Base-by-base conservation (phyloP, 1,284 basidiomycete genomes). In the Tilletia setariae region DNA sequence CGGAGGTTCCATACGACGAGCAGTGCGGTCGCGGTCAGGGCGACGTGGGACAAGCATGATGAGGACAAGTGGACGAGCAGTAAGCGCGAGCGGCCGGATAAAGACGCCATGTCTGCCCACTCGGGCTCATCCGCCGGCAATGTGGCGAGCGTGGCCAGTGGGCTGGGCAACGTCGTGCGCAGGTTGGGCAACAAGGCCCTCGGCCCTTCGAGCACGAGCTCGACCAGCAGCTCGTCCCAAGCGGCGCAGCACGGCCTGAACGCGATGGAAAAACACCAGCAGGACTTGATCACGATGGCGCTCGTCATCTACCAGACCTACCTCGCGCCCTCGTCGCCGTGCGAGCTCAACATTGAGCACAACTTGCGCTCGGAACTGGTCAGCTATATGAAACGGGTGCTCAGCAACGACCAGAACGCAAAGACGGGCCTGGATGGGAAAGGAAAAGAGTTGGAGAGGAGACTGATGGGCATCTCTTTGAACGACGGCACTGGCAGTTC, bases 311-410 rank as follows among this genome's bases (percentile, higher is more conserved):
- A 92, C 85, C 91, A 91, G 87, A 94, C 89, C 65, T 98, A 97
- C 80, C 89, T 98, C 35, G 95, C 94, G 0, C 94, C 94, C 0
- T 92, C 93, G 28, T 94, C 92, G 81, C 91, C 90, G 69, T 93
- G 90, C 84, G 95, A 98, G 84, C 88, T 98, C 70, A 98, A 98
- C 85, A 98, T 98, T 75, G 96, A 98, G 82, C 95, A 98, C 84
- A 92, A 91, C 63, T 86, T 98, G 46, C 90, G 95, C 70, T 93
- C 93, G 76, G 95, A 98, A 85, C 86, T 98, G 65, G 91, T 93
- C 68, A 90, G 89, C 72, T 98, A 98, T 83, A 88, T 98, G 77
- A 91, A 61, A 30, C 4, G 56, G 28, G 56, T 61, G 30, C n/a
- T 61, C 30, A 61, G 56, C 51, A 74, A 73, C 66, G 61, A 69